phyloP scores from a whole-genome alignment of 2,329 filamentous ascomycete species.

The Colletotrichum sp. region DNA sequence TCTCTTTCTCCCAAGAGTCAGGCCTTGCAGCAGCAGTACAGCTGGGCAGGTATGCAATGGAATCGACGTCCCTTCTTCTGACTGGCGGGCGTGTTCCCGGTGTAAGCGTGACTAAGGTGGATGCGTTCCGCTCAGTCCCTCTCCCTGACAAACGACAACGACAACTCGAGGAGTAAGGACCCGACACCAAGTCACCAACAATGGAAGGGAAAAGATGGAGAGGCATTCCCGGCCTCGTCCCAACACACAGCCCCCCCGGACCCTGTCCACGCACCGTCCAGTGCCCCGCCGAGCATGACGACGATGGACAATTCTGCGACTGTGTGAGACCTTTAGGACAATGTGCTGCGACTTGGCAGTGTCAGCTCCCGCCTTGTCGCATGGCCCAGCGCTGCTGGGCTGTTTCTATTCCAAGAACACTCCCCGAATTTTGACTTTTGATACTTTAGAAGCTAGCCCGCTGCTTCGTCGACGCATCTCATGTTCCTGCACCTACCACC shows the following conservation, averaged over 20 bases:
- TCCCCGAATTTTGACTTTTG: slow-evolving; percentile 4
- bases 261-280: slow-evolving; percentile 1
- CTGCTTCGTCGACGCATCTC: slow-evolving; percentile 2
- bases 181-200: not conserved
- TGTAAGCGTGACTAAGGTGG: not conserved
- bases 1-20: not conserved
- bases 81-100: not conserved
- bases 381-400: slow-evolving; percentile 3
- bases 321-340: slow-evolving; percentile 15
- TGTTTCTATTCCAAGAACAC: slow-evolving; percentile 16
- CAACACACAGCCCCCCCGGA: slow-evolving; percentile 3
- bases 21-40: not conserved
- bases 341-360: slow-evolving; percentile 21
- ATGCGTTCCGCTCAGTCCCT: not conserved
- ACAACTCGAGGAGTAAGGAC: not conserved
- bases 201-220: not conserved
- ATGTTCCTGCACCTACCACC: not conserved
- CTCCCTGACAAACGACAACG: not conserved
- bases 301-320: slow-evolving; percentile 17
- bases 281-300: slow-evolving; percentile 11
- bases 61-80: not conserved
- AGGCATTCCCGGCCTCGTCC: not conserved
- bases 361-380: slow-evolving; percentile 14
- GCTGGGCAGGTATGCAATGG: not conserved
- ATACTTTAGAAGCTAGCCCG: slow-evolving; percentile 4